A percentile compares a stretch with the other conserved stretches of the same genome.
phyloP scores from a whole-genome alignment of 2,329 filamentous ascomycete species.

The Colletotrichum gloeosporioides region DNA sequence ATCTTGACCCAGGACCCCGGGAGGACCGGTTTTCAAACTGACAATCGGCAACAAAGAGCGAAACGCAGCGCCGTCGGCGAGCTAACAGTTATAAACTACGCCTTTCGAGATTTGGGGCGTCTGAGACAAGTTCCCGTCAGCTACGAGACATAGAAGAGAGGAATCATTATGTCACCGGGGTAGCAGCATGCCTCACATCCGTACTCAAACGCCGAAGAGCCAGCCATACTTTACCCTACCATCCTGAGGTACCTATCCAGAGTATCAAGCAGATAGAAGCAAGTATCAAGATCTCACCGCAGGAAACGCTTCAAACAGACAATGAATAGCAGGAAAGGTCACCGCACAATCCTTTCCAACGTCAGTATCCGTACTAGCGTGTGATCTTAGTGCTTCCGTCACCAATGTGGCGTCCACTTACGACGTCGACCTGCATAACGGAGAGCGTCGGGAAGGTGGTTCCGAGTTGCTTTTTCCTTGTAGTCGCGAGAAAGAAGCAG shows the following conservation, averaged over 20 bases:
- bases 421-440: not conserved
- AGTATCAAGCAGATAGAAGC: not conserved
- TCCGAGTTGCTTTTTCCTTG: not conserved
- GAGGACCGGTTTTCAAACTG: not conserved
- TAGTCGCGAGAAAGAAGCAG: not conserved
- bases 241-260: not conserved
- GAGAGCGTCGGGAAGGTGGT: not conserved
- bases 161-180: not conserved
- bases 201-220: not conserved
- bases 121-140: not conserved
- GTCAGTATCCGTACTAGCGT: not conserved
- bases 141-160: not conserved
- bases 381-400: not conserved
- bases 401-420: conserved; percentile 11
- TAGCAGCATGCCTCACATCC: not conserved
- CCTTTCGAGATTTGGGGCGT: not conserved
- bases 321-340: not conserved
- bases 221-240: not conserved
- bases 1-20: not conserved
- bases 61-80: not conserved
- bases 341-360: not conserved
- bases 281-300: not conserved
- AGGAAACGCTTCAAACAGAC: not conserved
- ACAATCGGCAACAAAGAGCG: conserved; percentile 3
- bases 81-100: not conserved